phyloP scores from a whole-genome alignment of 257 asterid species.

The Voacanga thouarsii region DNA sequence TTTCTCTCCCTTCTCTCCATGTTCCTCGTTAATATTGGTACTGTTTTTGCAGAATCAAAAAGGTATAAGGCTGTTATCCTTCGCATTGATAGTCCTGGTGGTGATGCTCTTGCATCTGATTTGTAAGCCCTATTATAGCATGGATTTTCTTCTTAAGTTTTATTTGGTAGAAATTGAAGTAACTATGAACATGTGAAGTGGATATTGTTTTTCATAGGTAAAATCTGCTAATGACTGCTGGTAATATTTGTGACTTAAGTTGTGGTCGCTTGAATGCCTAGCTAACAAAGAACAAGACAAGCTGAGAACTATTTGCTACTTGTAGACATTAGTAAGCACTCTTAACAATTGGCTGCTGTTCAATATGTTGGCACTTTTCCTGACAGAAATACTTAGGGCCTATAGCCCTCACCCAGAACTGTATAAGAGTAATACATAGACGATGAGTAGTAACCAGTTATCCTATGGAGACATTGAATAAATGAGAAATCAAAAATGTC shows the following conservation, averaged over 20 bases:
- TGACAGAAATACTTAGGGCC: not conserved
- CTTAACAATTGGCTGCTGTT: not conserved
- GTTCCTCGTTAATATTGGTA: constrained; percentile 6
- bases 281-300: not conserved
- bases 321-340: not conserved
- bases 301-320: not conserved
- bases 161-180: not conserved
- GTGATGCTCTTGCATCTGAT: constrained; percentile 99
- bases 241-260: not conserved
- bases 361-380: not conserved
- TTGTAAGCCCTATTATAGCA: constrained; percentile 52
- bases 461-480: not conserved
- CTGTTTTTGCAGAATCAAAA: constrained; percentile 66
- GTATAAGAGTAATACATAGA: not conserved
- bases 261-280: not conserved
- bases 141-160: constrained; percentile 7
- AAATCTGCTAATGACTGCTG: not conserved
- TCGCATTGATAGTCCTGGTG: constrained; percentile 99
- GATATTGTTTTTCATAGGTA: not conserved
- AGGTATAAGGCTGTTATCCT: constrained; percentile 80
- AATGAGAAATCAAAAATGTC: not conserved
- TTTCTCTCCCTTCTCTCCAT: not conserved
- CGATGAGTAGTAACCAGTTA: not conserved
- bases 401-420: not conserved
- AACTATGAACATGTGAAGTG: not conserved